These are phyloP conservation scores for Smittium mucronatum DNA, from an alignment of 371 early-diverging fungal species.

Conservation along the genomic window DNA sequence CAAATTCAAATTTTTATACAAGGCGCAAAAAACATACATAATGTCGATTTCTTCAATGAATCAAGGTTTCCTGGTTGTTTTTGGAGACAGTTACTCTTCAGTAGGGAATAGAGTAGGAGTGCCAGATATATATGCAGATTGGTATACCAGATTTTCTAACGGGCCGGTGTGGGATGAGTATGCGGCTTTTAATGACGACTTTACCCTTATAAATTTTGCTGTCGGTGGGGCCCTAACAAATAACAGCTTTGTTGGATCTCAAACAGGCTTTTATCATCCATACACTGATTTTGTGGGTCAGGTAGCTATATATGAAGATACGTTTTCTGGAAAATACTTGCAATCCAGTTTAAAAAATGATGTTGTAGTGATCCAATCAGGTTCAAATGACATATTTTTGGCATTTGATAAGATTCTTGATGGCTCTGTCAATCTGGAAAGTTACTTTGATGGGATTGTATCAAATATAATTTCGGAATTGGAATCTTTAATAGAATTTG, in stretches of 20 bases:
- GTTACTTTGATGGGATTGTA: background rate
- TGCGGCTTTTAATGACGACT: constrained; percentile 9
- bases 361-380: background rate
- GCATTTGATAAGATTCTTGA: background rate
- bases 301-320: constrained; percentile 4
- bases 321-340: background rate
- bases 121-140: too few relatives aligned
- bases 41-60: too few relatives aligned
- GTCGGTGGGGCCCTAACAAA: constrained; percentile 5
- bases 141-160: constrained; percentile 32
- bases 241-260: constrained; percentile 8
- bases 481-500: constrained; percentile 8
- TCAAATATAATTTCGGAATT: background rate
- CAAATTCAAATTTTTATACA: too few relatives aligned
- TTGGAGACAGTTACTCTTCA: constrained; percentile 33
- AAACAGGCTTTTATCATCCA: background rate
- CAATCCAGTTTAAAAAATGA: background rate
- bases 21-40: too few relatives aligned
- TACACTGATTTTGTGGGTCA: constrained; percentile 13
- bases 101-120: constrained; percentile 23
- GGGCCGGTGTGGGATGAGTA: constrained; percentile 38
- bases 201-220: constrained; percentile 3
- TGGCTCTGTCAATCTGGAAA: background rate
- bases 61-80: constrained; percentile 24
- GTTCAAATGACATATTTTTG: background rate